Evolutionary conservation across 2,329 filamentous ascomycete species (phyloP).

Genomic region (Corinectria fuckeliana): DNA sequence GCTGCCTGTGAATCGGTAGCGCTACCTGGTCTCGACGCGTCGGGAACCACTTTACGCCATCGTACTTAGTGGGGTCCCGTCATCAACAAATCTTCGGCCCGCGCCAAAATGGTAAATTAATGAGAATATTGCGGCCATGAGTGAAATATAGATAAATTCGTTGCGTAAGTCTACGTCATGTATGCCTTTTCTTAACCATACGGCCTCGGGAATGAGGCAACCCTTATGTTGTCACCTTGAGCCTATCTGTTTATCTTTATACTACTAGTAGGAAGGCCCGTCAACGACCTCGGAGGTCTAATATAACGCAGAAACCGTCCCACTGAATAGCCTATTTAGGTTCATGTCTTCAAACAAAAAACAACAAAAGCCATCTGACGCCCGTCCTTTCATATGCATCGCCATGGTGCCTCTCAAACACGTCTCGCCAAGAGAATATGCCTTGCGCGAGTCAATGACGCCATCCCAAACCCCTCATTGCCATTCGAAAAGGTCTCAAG

Average conservation of each 20-base stretch:
- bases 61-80: neutral
- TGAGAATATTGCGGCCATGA: neutral
- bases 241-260: constrained; percentile 11
- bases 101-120: neutral
- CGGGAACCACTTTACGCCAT: constrained; percentile 27
- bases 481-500: neutral
- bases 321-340: neutral
- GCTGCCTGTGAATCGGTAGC: neutral
- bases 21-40: constrained; percentile 15
- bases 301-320: neutral
- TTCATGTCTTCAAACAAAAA: neutral
- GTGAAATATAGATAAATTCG: neutral
- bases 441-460: neutral
- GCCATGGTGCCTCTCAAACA: neutral
- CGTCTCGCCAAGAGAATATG: neutral
- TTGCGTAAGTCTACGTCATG: neutral
- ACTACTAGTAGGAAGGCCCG: neutral
- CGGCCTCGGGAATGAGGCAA: neutral
- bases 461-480: neutral
- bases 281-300: neutral
- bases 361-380: constrained; percentile 7
- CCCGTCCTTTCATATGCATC: constrained; percentile 15
- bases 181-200: neutral
- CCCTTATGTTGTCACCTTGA: constrained; percentile 2
- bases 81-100: neutral